phyloP scores from a whole-genome alignment of 495 filamentous ascomycete species.

The Sordaria brevicollis region DNA sequence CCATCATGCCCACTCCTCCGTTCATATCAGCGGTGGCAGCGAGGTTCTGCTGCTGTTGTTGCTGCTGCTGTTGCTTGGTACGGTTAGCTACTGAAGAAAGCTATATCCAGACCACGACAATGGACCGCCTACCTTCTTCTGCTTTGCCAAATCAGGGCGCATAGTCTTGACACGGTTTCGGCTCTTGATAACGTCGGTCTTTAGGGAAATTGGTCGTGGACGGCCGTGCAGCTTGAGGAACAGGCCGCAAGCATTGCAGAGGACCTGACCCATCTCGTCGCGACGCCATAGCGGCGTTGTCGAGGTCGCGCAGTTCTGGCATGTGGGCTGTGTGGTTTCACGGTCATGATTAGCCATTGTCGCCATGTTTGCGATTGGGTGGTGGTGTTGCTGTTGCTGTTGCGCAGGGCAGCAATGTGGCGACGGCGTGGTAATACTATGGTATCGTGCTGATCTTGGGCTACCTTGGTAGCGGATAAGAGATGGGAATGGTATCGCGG shows the following conservation, averaged over 20 bases:
- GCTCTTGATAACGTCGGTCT: conserved; percentile 99
- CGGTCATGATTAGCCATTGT: conserved; percentile 40
- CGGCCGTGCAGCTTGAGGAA: conserved; percentile 95
- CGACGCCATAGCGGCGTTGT: conserved; percentile 95
- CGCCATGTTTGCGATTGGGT: conserved; percentile 25
- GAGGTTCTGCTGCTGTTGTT: conserved; percentile 32
- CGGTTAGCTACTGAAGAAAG: not conserved
- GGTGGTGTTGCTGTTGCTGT: not conserved
- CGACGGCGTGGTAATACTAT: not conserved
- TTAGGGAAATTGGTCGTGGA: conserved; percentile 86
- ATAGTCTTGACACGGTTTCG: conserved; percentile 94
- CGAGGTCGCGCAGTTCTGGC: conserved; percentile 92
- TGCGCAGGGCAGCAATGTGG: not conserved
- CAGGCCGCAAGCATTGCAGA: conserved; percentile 96
- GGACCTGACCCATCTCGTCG: conserved; percentile 92
- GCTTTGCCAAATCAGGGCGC: conserved; percentile 59
- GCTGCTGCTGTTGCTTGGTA: conserved; percentile 2
- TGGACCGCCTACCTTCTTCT: conserved; percentile 63
- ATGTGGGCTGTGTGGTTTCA: conserved; percentile 79
- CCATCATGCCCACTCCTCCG: conserved; percentile 33
- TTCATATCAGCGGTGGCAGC: conserved; percentile 45
- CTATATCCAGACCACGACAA: not conserved
- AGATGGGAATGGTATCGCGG: conserved; percentile 1
- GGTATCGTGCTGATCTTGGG: conserved; percentile 1
- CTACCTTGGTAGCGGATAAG: conserved; percentile 4